Evolutionary conservation across 2,329 filamentous ascomycete species (phyloP).

Genomic region (Microcyclosporella mali): DNA sequence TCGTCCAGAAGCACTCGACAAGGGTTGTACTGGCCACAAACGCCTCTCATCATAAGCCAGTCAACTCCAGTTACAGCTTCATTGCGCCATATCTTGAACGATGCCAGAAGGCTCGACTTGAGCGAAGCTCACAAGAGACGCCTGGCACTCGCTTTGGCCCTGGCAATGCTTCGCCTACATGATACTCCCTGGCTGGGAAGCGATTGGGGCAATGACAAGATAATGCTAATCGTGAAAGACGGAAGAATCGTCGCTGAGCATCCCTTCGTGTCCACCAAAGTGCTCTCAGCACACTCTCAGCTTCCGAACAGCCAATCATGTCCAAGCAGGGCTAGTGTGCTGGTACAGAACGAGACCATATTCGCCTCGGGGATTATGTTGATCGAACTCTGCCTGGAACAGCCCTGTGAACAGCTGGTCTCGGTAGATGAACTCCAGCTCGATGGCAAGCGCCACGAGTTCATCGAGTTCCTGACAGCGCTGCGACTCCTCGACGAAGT

Average conservation of each 20-base stretch:
- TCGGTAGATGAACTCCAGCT: slow-evolving; percentile 15
- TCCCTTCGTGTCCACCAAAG: slow-evolving; percentile 10
- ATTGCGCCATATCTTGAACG: too few relatives aligned
- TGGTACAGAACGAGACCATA: slow-evolving; percentile 30
- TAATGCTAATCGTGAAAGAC: slow-evolving; percentile 9
- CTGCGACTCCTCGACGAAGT: slow-evolving; percentile 16
- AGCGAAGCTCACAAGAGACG: background rate
- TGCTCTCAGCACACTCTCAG: background rate
- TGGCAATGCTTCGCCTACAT: slow-evolving; percentile 10
- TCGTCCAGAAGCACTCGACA: too few relatives aligned
- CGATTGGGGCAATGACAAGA: slow-evolving; percentile 7
- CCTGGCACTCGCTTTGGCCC: slow-evolving; percentile 8
- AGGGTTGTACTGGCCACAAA: too few relatives aligned
- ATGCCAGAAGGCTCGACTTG: background rate
- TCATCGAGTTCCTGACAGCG: slow-evolving; percentile 21
- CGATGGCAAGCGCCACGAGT: slow-evolving; percentile 10
- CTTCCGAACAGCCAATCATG: too few relatives aligned
- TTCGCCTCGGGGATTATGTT: slow-evolving; percentile 32
- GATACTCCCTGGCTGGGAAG: slow-evolving; percentile 12
- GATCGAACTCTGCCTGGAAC: slow-evolving; percentile 32
- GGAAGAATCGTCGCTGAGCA: slow-evolving; percentile 8
- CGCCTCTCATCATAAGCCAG: too few relatives aligned
- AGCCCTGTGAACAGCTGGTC: slow-evolving; percentile 22
- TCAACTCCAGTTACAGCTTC: too few relatives aligned
- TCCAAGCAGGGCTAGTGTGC: background rate